Base-by-base conservation (phyloP, 2,329 filamentous ascomycete genomes). In the Rhynchosporium graminicola region DNA sequence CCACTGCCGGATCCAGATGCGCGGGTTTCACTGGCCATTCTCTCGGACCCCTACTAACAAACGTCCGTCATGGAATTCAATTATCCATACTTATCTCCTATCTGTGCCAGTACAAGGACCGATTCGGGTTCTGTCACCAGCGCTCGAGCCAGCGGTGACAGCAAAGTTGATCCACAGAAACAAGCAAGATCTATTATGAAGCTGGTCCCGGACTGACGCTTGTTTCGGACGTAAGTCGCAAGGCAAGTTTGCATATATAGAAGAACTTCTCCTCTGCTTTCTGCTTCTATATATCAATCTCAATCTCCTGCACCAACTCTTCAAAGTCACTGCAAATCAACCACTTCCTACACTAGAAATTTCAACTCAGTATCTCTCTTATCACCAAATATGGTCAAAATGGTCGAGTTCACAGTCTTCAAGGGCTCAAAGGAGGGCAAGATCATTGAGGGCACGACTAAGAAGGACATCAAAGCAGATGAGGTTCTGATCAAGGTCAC, bases 401-500 rank as follows among this genome's bases (percentile, higher is more conserved):
- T 71, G 68, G 63, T 68, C 67, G 59, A 69, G 33, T 87, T 87
- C 78, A 88, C 83, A 45, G 83, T 88, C 61, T 88, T 80, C 81
- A 87, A 86, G 72, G 87, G 87, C 67, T 79, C 79, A 67, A 78
- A 83, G 67, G 80, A 81, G 61, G 85, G 86, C 69, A 77, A 78
- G 62, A 83, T 87, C 69, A 73, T 79, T 62, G 75, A 85, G 72
- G 72, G 76, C 50, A 77, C 77, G 55, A 83, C 80, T 48, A 78
- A 76, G 26, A 71, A 74, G 47, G 76, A 81, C 15, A 73, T 84
- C 47, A 71, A 69, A 1, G 75, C 77, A 57, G 80, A 86, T 73
- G 77, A 88, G 63, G 86, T 89, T 57, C 79, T 87, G 33, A 72
- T 90, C 71, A 81, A 80, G 60, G 78, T 90, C 65, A 89, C 86